A percentile compares a stretch with the other conserved stretches of the same genome.
Conservation (phyloP, 805 yeast species). For the Cyberlindnera mississippiensis region DNA sequence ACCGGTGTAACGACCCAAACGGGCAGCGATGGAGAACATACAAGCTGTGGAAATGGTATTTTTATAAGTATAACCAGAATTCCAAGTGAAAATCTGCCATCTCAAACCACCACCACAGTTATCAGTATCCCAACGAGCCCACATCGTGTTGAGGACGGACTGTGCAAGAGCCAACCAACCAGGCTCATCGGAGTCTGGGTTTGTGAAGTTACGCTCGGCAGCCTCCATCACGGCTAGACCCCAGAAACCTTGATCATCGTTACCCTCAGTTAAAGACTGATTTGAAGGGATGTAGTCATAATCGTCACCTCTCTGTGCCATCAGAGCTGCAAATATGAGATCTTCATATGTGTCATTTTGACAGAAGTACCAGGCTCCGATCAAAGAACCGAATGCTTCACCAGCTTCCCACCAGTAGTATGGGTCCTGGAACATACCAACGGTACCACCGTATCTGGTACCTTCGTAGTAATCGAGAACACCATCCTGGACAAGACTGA, state of each 20-base stretch:
- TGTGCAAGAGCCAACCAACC: slow-evolving; percentile 60
- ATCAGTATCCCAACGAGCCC: slow-evolving; percentile 53
- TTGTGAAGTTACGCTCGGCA: slow-evolving; percentile 56
- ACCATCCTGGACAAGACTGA: slow-evolving; percentile 56
- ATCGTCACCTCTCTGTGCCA: slow-evolving; percentile 42
- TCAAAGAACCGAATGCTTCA: slow-evolving; percentile 65
- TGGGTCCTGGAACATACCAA: slow-evolving; percentile 70
- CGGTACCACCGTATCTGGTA: slow-evolving; percentile 53
- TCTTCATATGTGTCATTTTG: slow-evolving; percentile 63
- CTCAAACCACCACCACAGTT: slow-evolving; percentile 63
- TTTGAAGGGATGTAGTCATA: slow-evolving; percentile 59
- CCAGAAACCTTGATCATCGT: slow-evolving; percentile 77
- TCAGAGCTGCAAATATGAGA: slow-evolving; percentile 52
- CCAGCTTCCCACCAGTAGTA: slow-evolving; percentile 95
- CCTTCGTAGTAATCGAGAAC: slow-evolving; percentile 72
- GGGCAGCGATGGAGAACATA: slow-evolving; percentile 57
- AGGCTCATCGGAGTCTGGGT: slow-evolving; percentile 42
- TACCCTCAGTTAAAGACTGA: slow-evolving; percentile 66
- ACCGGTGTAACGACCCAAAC: slow-evolving; percentile 58
- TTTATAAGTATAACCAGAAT: slow-evolving; percentile 63
- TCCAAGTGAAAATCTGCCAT: slow-evolving; percentile 73
- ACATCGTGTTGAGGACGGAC: slow-evolving; percentile 61
- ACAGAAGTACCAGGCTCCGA: slow-evolving; percentile 73
- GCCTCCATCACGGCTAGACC: slow-evolving; percentile 64
- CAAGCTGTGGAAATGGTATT: slow-evolving; percentile 63